These are phyloP conservation scores for Pichia californica DNA, from an alignment of 805 yeast genomes.

Conservation along the genomic window DNA sequence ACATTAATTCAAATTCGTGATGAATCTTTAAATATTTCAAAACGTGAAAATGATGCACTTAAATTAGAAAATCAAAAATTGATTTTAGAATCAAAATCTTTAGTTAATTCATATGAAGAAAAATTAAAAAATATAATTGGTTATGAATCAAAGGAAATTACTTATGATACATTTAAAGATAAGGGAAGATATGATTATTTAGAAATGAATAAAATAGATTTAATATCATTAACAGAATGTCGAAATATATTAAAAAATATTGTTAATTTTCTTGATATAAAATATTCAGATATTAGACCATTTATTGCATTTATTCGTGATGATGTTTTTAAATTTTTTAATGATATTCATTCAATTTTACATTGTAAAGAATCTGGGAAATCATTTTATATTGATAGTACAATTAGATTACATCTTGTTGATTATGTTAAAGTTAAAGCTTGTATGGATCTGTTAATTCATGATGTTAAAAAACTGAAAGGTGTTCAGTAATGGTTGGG, in stretches of 20 bases:
- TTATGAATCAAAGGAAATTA: background rate
- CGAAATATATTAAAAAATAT: constrained; percentile 20
- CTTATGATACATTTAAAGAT: constrained; percentile 4
- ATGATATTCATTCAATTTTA: constrained; percentile 11
- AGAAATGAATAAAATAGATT: constrained; percentile 12
- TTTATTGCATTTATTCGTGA: constrained; percentile 14
- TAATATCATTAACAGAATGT: constrained; percentile 9
- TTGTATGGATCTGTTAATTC: constrained; percentile 11
- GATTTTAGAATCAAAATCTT: background rate
- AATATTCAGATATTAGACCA: constrained; percentile 8
- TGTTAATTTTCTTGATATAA: constrained; percentile 11
- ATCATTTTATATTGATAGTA: constrained; percentile 2
- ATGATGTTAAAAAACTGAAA: constrained; percentile 12
- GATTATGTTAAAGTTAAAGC: constrained; percentile 10
- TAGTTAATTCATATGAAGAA: background rate
- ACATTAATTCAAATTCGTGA: background rate
- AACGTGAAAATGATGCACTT: constrained; percentile 1
- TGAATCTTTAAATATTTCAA: background rate
- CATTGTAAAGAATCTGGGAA: constrained; percentile 7
- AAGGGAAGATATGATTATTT: background rate
- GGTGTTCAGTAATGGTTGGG: too few species aligned
- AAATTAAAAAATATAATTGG: background rate
- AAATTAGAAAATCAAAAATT: constrained; percentile 1
- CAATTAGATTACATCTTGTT: constrained; percentile 1
- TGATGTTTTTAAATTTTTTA: constrained; percentile 12